Conservation (phyloP, 352 stramenopile genomes). For the Pseudoperonospora humuli region DNA sequence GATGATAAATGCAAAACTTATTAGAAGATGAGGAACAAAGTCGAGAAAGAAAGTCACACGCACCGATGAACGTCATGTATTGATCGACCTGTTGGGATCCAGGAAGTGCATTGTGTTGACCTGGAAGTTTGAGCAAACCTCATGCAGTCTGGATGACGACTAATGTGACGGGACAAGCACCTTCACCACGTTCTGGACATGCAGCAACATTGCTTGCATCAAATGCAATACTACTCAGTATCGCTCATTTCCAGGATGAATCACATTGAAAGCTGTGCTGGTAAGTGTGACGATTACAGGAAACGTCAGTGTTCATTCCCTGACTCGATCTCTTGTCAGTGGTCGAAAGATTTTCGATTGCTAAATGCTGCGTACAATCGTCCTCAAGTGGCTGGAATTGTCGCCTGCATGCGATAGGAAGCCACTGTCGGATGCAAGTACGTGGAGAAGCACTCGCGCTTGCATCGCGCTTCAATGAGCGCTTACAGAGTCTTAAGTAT, state of each 20-base stretch:
- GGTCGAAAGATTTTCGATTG: too few relatives aligned
- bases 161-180: too few relatives aligned
- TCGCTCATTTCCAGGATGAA: too few relatives aligned
- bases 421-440: conserved; percentile 56
- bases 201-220: too few relatives aligned
- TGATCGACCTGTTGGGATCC: conserved; percentile 33
- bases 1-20: neutral
- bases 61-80: conserved; percentile 53
- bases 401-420: conserved; percentile 51
- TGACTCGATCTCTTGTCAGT: too few relatives aligned
- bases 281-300: too few relatives aligned
- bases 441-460: conserved; percentile 53
- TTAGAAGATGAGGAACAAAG: neutral
- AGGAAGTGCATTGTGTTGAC: conserved; percentile 32
- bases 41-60: neutral
- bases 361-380: conserved; percentile 50
- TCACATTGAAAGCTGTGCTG: too few relatives aligned
- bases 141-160: too few relatives aligned
- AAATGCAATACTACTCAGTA: too few relatives aligned
- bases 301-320: too few relatives aligned
- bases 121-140: conserved; percentile 33
- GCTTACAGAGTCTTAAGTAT: conserved; percentile 4
- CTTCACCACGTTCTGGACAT: too few relatives aligned
- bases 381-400: conserved; percentile 51
- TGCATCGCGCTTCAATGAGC: conserved; percentile 36